These are phyloP conservation scores for Glebionis coronaria DNA, from an alignment of 129 eudicot species.

Conservation along the genomic window DNA sequence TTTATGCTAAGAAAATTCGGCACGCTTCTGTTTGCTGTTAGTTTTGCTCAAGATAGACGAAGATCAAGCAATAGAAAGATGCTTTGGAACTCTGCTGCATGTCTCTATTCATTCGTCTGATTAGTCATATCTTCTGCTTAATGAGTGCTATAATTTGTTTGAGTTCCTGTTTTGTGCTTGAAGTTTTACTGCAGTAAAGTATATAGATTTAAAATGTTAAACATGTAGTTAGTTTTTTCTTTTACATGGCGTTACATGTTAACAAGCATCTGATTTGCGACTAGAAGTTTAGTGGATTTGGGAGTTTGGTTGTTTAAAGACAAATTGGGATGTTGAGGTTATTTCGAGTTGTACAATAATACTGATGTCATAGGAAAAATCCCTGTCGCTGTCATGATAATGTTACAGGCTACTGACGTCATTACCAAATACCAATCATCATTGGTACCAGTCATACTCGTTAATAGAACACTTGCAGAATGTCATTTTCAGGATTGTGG, in stretches of 20 bases:
- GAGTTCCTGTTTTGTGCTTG: background rate
- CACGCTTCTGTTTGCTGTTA: constrained; percentile 10
- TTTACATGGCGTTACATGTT: background rate
- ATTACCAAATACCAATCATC: constrained; percentile 9
- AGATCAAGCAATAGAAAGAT: background rate
- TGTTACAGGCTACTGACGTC: constrained; percentile 12
- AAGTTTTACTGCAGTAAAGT: background rate
- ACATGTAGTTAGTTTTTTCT: no score
- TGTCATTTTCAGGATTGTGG: background rate
- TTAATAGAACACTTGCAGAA: constrained; percentile 5
- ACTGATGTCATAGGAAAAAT: background rate
- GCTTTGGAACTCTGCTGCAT: constrained; percentile 1
- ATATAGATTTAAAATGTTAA: no score
- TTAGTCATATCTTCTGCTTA: background rate
- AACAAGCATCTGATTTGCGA: constrained; percentile 9
- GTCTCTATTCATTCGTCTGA: constrained; percentile 7
- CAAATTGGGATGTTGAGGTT: constrained; percentile 1
- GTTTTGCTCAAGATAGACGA: background rate
- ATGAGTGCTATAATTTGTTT: background rate
- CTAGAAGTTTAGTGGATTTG: constrained; percentile 19
- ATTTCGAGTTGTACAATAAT: background rate
- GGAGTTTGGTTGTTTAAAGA: constrained; percentile 7
- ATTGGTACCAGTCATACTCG: constrained; percentile 6
- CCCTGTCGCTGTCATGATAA: constrained; percentile 12
- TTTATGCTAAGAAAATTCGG: constrained; percentile 9